These are phyloP conservation scores for Rhodotorula sp. DNA, from an alignment of 1,284 basidiomycete species.

Conservation along the genomic window DNA sequence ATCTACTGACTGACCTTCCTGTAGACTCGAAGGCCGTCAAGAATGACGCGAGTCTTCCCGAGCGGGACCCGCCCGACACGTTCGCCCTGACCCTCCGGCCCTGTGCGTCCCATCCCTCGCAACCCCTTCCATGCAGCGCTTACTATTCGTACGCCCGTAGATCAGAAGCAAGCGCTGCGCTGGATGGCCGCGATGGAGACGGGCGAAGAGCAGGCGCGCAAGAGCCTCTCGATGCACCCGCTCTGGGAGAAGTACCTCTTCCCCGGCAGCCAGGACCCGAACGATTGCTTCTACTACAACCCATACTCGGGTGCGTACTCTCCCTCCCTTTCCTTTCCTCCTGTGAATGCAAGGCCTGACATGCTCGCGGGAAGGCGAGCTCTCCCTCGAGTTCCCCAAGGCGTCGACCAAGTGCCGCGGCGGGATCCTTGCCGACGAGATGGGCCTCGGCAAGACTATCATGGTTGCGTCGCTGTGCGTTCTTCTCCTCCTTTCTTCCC, in stretches of 20 bases:
- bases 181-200: conserved; percentile 93
- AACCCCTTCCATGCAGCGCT: accelerated
- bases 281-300: conserved; percentile 68
- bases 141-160: neutral
- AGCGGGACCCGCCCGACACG: conserved; percentile 77
- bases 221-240: conserved; percentile 78
- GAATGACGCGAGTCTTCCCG: conserved; percentile 72
- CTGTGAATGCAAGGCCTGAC: neutral
- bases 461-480: conserved; percentile 78
- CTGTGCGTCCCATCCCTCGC: conserved; percentile 51
- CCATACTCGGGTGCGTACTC: conserved; percentile 38
- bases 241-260: conserved; percentile 76
- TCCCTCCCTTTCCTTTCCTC: neutral
- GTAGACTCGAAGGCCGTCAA: conserved; percentile 70
- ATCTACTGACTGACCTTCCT: too few species aligned
- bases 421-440: conserved; percentile 74
- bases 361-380: conserved; percentile 63
- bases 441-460: conserved; percentile 96
- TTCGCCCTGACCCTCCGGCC: conserved; percentile 75
- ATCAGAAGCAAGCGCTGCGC: conserved; percentile 93
- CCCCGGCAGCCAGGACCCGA: conserved; percentile 30
- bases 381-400: conserved; percentile 82
- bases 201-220: conserved; percentile 67
- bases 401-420: conserved; percentile 77
- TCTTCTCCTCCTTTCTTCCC: neutral